A percentile compares a stretch with the other conserved stretches of the same genome.
These are phyloP conservation scores for Pinus taeda DNA, from an alignment of 75 land plant genomes.

Conservation along the genomic window DNA sequence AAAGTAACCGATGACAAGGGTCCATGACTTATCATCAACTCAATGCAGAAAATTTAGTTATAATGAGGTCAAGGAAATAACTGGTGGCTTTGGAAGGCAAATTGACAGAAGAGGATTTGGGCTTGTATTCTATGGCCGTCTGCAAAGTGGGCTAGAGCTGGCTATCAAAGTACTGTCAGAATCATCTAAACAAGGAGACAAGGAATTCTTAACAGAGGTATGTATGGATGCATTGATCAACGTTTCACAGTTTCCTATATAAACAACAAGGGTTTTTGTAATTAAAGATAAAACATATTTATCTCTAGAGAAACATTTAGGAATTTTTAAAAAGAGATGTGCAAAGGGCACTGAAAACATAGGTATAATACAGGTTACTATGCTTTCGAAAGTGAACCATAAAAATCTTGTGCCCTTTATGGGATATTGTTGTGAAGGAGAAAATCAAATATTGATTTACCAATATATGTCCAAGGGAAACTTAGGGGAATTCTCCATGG, in stretches of 20 bases:
- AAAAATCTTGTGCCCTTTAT: constrained; percentile 44
- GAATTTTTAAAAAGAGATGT: no score
- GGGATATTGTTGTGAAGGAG: constrained; percentile 42
- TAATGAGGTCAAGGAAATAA: constrained; percentile 23
- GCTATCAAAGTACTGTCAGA: constrained; percentile 42
- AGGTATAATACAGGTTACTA: constrained; percentile 24
- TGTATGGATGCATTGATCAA: neutral
- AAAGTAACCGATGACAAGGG: no score
- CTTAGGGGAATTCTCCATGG: constrained; percentile 11
- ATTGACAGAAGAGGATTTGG: constrained; percentile 55
- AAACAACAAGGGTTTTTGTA: neutral
- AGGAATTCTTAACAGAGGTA: constrained; percentile 41
- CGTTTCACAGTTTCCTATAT: neutral
- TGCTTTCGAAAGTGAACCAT: constrained; percentile 48
- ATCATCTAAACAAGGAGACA: constrained; percentile 18
- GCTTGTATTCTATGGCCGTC: constrained; percentile 34
- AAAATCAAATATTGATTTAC: constrained; percentile 31
- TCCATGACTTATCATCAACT: neutral
- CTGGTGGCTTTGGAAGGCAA: constrained; percentile 20
- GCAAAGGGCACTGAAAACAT: neutral
- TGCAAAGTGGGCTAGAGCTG: constrained; percentile 26
- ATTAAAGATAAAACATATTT: neutral
- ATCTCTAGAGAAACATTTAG: no score
- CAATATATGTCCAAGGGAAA: constrained; percentile 47
- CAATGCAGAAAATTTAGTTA: constrained; percentile 14